Conservation (phyloP, 2,329 filamentous ascomycete genomes). For the Pseudogymnoascus sp. region DNA sequence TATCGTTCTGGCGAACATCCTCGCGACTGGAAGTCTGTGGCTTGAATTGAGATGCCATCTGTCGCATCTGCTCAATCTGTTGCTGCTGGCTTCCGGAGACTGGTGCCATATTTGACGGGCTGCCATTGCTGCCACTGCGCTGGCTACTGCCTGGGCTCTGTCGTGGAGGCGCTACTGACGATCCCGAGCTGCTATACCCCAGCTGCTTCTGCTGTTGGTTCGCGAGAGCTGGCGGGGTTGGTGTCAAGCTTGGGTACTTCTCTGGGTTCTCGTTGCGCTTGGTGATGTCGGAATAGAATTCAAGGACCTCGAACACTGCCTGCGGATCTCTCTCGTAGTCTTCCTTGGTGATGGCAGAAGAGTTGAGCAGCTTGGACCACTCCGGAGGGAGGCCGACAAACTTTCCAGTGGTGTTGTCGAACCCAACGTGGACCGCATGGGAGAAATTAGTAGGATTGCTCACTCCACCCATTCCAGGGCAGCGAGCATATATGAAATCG, state of each 20-base stretch:
- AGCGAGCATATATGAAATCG: constrained; percentile 93
- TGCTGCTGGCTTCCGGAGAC: constrained; percentile 37
- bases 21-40: constrained; percentile 39
- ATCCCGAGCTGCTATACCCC: constrained; percentile 45
- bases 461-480: constrained; percentile 94
- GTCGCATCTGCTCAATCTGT: constrained; percentile 51
- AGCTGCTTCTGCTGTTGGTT: constrained; percentile 55
- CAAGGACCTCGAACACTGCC: constrained; percentile 70
- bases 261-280: constrained; percentile 66
- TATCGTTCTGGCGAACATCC: constrained; percentile 54
- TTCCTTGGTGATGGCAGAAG: constrained; percentile 95
- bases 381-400: constrained; percentile 92
- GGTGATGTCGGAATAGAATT: constrained; percentile 78
- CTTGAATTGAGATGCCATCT: constrained; percentile 46
- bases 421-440: constrained; percentile 93
- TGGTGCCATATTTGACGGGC: constrained; percentile 33
- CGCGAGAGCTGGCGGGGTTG: constrained; percentile 49
- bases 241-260: constrained; percentile 58
- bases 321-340: constrained; percentile 97
- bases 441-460: constrained; percentile 98
- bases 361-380: constrained; percentile 94
- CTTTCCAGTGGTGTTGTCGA: constrained; percentile 88
- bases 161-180: constrained; percentile 59
- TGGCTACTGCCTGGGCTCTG: constrained; percentile 46
- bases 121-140: constrained; percentile 32